Conservation (phyloP, 257 asterid species). For the Nicotiana tabacum region DNA sequence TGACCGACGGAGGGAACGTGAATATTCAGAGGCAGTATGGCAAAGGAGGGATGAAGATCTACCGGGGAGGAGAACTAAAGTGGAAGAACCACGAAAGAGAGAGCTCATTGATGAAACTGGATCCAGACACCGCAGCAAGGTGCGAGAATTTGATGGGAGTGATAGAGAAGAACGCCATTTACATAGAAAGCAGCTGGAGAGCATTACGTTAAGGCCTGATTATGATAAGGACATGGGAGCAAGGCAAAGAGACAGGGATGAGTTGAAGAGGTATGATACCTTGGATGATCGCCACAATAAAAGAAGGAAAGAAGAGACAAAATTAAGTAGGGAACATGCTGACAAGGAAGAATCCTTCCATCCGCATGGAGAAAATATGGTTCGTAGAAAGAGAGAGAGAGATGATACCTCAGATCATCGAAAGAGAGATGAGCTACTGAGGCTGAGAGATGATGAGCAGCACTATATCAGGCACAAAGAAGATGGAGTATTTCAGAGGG, state of each 20-base stretch:
- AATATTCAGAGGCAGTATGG: slow-evolving; percentile 58
- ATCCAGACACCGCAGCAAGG: slow-evolving; percentile 47
- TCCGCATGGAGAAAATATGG: slow-evolving; percentile 55
- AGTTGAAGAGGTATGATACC: slow-evolving; percentile 42
- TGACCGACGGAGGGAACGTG: slow-evolving; percentile 67
- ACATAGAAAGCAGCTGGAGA: slow-evolving; percentile 56
- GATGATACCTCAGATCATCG: slow-evolving; percentile 69
- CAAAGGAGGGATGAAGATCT: slow-evolving; percentile 60
- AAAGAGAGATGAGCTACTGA: slow-evolving; percentile 61
- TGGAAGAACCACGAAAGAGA: slow-evolving; percentile 58
- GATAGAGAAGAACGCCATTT: slow-evolving; percentile 58
- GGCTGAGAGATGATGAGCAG: slow-evolving; percentile 59
- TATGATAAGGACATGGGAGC: slow-evolving; percentile 52
- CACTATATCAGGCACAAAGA: slow-evolving; percentile 64
- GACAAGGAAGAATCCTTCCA: slow-evolving; percentile 56
- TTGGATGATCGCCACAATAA: slow-evolving; percentile 52
- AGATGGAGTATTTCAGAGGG: slow-evolving; percentile 56
- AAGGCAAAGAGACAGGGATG: slow-evolving; percentile 63
- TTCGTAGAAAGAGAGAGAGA: slow-evolving; percentile 74
- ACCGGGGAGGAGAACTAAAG: slow-evolving; percentile 52
- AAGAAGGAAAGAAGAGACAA: slow-evolving; percentile 69
- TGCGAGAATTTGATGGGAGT: slow-evolving; percentile 57
- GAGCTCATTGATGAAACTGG: slow-evolving; percentile 54
- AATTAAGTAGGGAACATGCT: slow-evolving; percentile 40
- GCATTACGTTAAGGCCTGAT: slow-evolving; percentile 51